phyloP scores from a whole-genome alignment of 176 grass and related monocot species.

The Cymbopogon citratus region DNA sequence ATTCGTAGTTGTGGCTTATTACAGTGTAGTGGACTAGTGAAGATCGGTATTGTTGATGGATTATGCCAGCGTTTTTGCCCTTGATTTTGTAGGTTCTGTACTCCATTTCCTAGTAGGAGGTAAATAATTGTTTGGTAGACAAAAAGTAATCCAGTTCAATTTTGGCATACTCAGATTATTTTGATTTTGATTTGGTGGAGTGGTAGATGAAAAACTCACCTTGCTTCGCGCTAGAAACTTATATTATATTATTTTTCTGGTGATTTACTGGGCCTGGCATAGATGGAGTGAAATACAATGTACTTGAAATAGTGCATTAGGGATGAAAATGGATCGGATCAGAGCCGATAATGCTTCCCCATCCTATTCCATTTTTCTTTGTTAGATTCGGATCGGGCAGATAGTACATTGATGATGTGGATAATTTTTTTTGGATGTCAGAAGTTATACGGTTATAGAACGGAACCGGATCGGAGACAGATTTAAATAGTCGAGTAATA shows the following conservation, averaged over 20 bases:
- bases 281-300: background rate
- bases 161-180: background rate
- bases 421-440: background rate
- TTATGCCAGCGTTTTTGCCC: slow-evolving; percentile 5
- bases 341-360: background rate
- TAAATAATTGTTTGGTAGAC: background rate
- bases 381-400: background rate
- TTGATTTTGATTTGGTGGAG: background rate
- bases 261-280: background rate
- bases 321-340: background rate
- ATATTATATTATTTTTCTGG: background rate
- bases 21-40: background rate
- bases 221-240: background rate
- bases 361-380: background rate
- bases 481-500: too few relatives aligned
- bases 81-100: background rate
- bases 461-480: too few relatives aligned
- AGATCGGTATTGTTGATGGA: background rate
- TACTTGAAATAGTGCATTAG: background rate
- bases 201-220: background rate
- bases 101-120: background rate
- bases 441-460: background rate
- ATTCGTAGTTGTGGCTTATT: slow-evolving; percentile 11
- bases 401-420: background rate
- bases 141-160: background rate